These are phyloP conservation scores for Zoysia japonica DNA, from an alignment of 176 grass and related monocot genomes.

Conservation along the genomic window DNA sequence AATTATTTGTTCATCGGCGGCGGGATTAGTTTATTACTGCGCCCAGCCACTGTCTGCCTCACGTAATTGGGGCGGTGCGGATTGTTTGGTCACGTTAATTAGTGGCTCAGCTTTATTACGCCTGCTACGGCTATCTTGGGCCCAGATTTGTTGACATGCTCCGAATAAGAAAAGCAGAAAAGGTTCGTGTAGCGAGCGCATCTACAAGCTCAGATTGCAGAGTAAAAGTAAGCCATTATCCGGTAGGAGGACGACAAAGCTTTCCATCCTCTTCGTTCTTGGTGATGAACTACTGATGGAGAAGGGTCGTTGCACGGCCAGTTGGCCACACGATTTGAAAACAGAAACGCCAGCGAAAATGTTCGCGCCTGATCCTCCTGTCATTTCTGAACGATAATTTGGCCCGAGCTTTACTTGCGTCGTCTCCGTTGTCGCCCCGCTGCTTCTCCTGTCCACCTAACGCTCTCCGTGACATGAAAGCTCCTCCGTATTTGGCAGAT, in stretches of 20 bases:
- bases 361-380: neutral
- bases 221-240: constrained; percentile 5
- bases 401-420: too few species aligned
- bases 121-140: neutral
- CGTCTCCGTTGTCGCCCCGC: too few species aligned
- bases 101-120: neutral
- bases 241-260: neutral
- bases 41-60: neutral
- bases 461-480: too few species aligned
- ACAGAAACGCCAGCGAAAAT: neutral
- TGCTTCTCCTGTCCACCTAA: too few species aligned
- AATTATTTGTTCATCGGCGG: too few species aligned
- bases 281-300: too few species aligned
- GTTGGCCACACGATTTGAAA: neutral
- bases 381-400: neutral
- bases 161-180: neutral
- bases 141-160: neutral
- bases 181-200: neutral
- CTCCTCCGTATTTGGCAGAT: too few species aligned
- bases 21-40: too few species aligned
- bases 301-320: neutral
- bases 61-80: neutral
- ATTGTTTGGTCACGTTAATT: constrained; percentile 13
- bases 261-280: neutral
- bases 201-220: neutral